A percentile compares a stretch with the other conserved stretches of the same genome.
phyloP scores from a whole-genome alignment of 2,329 filamentous ascomycete genomes.

The Fusarium chaquense region DNA sequence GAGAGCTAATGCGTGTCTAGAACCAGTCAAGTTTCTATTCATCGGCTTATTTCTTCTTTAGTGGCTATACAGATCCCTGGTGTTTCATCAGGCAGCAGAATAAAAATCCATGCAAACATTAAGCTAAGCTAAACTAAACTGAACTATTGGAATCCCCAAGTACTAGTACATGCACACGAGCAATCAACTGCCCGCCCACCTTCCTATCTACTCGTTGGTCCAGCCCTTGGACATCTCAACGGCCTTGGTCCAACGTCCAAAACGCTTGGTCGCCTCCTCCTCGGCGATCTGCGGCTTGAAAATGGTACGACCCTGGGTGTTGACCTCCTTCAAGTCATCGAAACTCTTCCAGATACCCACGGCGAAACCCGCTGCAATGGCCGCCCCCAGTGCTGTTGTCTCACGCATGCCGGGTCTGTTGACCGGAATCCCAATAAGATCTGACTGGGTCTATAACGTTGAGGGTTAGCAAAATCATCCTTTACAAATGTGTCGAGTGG shows the following conservation, averaged over 20 bases:
- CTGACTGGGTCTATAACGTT: constrained; percentile 73
- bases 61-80: background rate
- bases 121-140: background rate
- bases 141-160: background rate
- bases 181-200: background rate
- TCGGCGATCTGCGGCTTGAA: constrained; percentile 75
- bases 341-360: constrained; percentile 80
- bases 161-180: constrained; percentile 26
- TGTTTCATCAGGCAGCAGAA: constrained; percentile 37
- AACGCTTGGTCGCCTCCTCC: constrained; percentile 71
- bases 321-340: constrained; percentile 77
- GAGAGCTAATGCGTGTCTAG: constrained; percentile 3
- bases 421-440: constrained; percentile 83
- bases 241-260: constrained; percentile 79
- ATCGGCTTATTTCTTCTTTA: constrained; percentile 25
- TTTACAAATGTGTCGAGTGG: background rate
- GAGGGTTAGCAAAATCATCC: constrained; percentile 5
- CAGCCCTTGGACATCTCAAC: constrained; percentile 84
- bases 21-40: constrained; percentile 17
- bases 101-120: constrained; percentile 17
- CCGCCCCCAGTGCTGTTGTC: constrained; percentile 83
- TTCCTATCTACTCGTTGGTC: constrained; percentile 55
- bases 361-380: constrained; percentile 85
- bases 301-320: constrained; percentile 74
- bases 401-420: constrained; percentile 85